Conservation (phyloP, 2,329 filamentous ascomycete species). For the Aureobasidium mangrovei region DNA sequence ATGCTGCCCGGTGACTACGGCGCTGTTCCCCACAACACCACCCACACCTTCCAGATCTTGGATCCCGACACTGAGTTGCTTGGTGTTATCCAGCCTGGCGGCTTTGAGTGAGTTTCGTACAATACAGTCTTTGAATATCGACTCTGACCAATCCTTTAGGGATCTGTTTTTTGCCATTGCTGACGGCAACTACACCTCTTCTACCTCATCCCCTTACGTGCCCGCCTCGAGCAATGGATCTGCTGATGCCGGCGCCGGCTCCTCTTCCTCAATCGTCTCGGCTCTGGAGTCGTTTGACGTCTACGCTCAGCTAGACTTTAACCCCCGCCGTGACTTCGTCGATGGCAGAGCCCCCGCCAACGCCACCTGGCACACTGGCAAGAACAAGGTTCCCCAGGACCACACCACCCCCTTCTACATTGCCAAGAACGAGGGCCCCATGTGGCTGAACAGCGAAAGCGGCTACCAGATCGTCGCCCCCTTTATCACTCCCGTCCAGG, state of each 20-base stretch:
- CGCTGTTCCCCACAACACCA: constrained; percentile 31
- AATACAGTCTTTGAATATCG: too few relatives aligned
- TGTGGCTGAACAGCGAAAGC: constrained; percentile 33
- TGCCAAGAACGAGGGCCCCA: constrained; percentile 40
- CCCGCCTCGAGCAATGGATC: constrained; percentile 25
- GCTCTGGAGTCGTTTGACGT: constrained; percentile 36
- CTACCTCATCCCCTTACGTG: constrained; percentile 31
- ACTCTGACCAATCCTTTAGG: not conserved
- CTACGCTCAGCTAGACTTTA: constrained; percentile 34
- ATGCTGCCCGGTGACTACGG: constrained; percentile 40
- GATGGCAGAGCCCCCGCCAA: constrained; percentile 33
- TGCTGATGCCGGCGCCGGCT: constrained; percentile 20
- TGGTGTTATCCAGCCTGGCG: constrained; percentile 39
- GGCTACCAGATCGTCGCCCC: constrained; percentile 38
- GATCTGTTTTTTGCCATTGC: constrained; percentile 30
- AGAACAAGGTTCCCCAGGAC: constrained; percentile 28
- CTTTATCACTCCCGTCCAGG: constrained; percentile 31
- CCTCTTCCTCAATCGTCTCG: constrained; percentile 27
- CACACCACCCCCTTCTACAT: constrained; percentile 33
- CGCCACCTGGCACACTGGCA: constrained; percentile 31
- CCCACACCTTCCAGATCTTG: constrained; percentile 41
- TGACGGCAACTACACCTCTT: constrained; percentile 28
- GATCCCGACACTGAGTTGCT: constrained; percentile 42
- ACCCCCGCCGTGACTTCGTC: constrained; percentile 32
- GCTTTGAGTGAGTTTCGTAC: constrained; percentile 31